A percentile compares a stretch with the other conserved stretches of the same genome.
Evolutionary conservation across 352 stramenopile genomes (phyloP).

Genomic region (Phytophthora colocasiae): DNA sequence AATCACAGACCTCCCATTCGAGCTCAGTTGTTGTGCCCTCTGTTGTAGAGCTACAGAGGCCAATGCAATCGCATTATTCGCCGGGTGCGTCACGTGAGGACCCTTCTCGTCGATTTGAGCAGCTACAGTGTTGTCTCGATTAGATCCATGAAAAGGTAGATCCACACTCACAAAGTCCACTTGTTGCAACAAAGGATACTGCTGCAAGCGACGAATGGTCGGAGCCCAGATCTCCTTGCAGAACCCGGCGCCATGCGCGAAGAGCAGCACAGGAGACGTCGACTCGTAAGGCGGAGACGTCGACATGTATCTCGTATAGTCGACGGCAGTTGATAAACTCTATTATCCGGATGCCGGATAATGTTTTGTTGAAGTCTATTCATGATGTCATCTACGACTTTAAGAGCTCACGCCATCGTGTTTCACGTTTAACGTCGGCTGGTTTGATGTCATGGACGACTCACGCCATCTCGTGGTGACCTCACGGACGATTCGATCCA

Average conservation of each 20-base stretch:
- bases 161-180: conserved; percentile 25
- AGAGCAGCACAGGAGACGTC: conserved; percentile 45
- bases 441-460: conserved; percentile 1
- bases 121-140: conserved; percentile 41
- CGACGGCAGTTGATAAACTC: too few species aligned
- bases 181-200: conserved; percentile 34
- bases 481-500: background rate
- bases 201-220: conserved; percentile 42
- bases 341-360: background rate
- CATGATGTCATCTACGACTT: conserved; percentile 5
- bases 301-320: too few species aligned
- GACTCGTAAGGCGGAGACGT: too few species aligned
- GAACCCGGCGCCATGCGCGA: conserved; percentile 54
- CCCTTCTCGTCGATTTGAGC: conserved; percentile 36
- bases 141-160: conserved; percentile 51
- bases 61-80: conserved; percentile 38
- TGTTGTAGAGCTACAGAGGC: conserved; percentile 19
- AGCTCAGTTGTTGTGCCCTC: conserved; percentile 10
- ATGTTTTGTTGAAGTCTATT: background rate
- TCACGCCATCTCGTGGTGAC: conserved; percentile 14
- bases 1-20: conserved; percentile 36
- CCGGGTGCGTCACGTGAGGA: conserved; percentile 47
- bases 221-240: conserved; percentile 58
- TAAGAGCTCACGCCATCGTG: conserved; percentile 1
- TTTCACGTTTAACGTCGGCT: background rate